phyloP scores from a whole-genome alignment of 306 rosid species.

The Lathyrus aphaca region DNA sequence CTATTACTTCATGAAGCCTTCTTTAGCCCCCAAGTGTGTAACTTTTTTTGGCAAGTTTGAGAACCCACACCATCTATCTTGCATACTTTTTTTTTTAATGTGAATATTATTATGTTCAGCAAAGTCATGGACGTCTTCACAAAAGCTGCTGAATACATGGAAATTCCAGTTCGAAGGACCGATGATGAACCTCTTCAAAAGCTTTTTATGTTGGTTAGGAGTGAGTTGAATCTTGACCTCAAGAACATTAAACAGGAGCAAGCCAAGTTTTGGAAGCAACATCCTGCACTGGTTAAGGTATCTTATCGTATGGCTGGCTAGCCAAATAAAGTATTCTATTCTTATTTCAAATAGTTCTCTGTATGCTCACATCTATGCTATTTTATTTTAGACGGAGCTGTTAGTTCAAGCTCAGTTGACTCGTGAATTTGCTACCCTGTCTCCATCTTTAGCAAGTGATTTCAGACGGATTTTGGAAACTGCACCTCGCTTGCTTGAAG shows the following conservation, averaged over 20 bases:
- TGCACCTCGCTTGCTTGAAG: slow-evolving; percentile 98
- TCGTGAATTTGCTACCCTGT: slow-evolving; percentile 68
- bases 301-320: slow-evolving; percentile 18
- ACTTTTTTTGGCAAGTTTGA: not conserved
- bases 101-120: slow-evolving; percentile 49
- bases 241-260: slow-evolving; percentile 99
- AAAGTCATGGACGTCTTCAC: slow-evolving; percentile 98
- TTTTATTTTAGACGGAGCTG: slow-evolving; percentile 81
- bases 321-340: slow-evolving; percentile 26
- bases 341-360: slow-evolving; percentile 34
- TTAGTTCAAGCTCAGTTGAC: slow-evolving; percentile 96
- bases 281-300: slow-evolving; percentile 97
- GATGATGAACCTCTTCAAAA: slow-evolving; percentile 94
- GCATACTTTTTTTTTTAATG: slow-evolving; percentile 9
- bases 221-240: slow-evolving; percentile 97
- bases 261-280: slow-evolving; percentile 98
- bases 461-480: slow-evolving; percentile 84
- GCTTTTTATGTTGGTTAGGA: slow-evolving; percentile 91
- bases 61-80: slow-evolving; percentile 1
- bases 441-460: slow-evolving; percentile 81
- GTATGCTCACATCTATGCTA: slow-evolving; percentile 38
- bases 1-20: slow-evolving; percentile 89
- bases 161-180: slow-evolving; percentile 96
- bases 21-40: slow-evolving; percentile 88
- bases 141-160: slow-evolving; percentile 93